Percentiles rank a stretch among this genome's conserved stretches.
Evolutionary conservation across 1,284 basidiomycete species (phyloP).

Genomic region (Marasmius fiardii): DNA sequence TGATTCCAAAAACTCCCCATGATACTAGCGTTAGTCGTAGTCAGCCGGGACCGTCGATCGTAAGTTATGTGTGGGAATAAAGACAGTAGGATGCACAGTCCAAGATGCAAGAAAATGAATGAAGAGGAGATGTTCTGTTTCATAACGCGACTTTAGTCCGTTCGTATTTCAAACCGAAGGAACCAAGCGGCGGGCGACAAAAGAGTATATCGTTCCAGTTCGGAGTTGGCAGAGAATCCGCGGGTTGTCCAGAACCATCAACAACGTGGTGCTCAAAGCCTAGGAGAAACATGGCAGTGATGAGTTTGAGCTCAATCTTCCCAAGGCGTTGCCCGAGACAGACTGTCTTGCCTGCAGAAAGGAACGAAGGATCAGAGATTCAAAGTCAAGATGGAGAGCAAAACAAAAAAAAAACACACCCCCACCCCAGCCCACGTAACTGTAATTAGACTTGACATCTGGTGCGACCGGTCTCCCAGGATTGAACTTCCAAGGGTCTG

Average conservation of each 20-base stretch:
- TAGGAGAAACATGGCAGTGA: slow-evolving; percentile 60
- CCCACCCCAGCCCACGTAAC: slow-evolving; percentile 74
- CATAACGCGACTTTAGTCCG: slow-evolving; percentile 33
- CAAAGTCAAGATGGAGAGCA: slow-evolving; percentile 15
- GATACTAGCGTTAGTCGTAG: background rate
- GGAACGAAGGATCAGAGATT: slow-evolving; percentile 13
- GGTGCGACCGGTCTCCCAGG: slow-evolving; percentile 41
- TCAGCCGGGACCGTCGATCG: no score
- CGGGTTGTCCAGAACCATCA: slow-evolving; percentile 43
- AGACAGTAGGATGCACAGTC: slow-evolving; percentile 2
- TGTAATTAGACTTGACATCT: slow-evolving; percentile 47
- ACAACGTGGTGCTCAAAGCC: slow-evolving; percentile 55
- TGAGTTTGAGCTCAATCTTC: slow-evolving; percentile 65
- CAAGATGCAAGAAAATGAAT: slow-evolving; percentile 1
- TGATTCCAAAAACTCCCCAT: background rate
- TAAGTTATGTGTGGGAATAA: no score
- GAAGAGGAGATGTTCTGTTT: slow-evolving; percentile 10
- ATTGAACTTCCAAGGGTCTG: slow-evolving; percentile 72
- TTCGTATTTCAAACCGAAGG: slow-evolving; percentile 52
- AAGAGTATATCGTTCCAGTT: slow-evolving; percentile 74
- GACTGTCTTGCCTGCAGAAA: slow-evolving; percentile 51
- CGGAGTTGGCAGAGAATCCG: slow-evolving; percentile 47
- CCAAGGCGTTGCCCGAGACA: slow-evolving; percentile 72
- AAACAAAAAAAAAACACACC: slow-evolving; percentile 45
- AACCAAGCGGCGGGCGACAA: slow-evolving; percentile 54